Conservation (phyloP, 2,329 filamentous ascomycete genomes). For the Pseudogymnoascus sp. region DNA sequence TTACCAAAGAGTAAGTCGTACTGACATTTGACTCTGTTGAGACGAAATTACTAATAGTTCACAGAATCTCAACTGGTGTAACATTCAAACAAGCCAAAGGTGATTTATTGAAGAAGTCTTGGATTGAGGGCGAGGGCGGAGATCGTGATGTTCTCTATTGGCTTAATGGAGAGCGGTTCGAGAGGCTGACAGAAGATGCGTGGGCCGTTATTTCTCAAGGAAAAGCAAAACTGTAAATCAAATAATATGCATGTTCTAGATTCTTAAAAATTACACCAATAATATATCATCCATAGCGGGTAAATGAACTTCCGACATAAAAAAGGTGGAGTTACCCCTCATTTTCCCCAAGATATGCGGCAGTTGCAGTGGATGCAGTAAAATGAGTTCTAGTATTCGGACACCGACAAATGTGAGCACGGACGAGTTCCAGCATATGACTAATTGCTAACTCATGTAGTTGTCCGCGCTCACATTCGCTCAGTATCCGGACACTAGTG, state of each 20-base stretch:
- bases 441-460: too few relatives aligned
- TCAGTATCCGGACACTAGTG: too few relatives aligned
- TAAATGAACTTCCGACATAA: neutral
- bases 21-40: neutral
- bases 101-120: constrained; percentile 35
- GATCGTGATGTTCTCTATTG: constrained; percentile 35
- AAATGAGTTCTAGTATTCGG: too few relatives aligned
- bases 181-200: constrained; percentile 30
- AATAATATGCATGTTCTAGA: neutral
- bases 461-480: too few relatives aligned
- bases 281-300: neutral
- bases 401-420: too few relatives aligned
- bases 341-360: neutral
- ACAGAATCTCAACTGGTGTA: constrained; percentile 35
- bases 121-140: constrained; percentile 29
- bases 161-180: constrained; percentile 35
- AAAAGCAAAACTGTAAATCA: constrained; percentile 34
- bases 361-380: neutral
- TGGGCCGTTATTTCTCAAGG: constrained; percentile 37
- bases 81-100: constrained; percentile 43
- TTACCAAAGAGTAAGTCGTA: constrained; percentile 35
- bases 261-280: neutral
- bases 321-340: neutral
- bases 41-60: neutral
- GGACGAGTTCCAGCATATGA: too few relatives aligned